phyloP scores from a whole-genome alignment of 192 early-diverging fungal species.

The Mortierella claussenii region DNA sequence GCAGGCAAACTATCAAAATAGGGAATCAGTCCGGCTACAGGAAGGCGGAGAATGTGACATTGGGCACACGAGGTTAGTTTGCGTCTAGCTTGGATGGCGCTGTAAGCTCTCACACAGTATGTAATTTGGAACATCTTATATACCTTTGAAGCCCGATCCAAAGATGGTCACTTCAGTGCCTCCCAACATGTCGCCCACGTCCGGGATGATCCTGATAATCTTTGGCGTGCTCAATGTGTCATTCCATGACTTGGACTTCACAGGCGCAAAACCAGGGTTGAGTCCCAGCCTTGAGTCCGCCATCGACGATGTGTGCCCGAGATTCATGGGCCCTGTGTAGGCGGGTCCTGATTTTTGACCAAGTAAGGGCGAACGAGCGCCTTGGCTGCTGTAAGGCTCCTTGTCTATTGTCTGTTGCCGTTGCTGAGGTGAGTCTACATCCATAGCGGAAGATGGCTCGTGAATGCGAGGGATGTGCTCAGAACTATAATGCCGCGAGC shows the following conservation, averaged over 20 bases:
- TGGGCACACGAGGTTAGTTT: no score
- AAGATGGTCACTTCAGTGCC: slow-evolving; percentile 50
- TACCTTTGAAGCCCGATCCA: slow-evolving; percentile 49
- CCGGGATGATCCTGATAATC: slow-evolving; percentile 43
- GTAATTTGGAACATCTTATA: no score
- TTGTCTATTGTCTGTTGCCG: slow-evolving; percentile 14
- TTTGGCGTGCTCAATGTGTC: slow-evolving; percentile 27
- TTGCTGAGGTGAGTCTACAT: slow-evolving; percentile 7
- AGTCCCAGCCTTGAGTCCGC: slow-evolving; percentile 11
- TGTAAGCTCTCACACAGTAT: no score
- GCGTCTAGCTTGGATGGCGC: no score
- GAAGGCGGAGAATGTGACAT: neutral
- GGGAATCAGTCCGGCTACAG: slow-evolving; percentile 27
- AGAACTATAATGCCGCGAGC: slow-evolving; percentile 8
- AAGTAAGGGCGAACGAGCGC: slow-evolving; percentile 9
- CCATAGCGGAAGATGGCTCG: slow-evolving; percentile 17
- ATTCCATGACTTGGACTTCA: slow-evolving; percentile 44
- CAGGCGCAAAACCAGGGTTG: slow-evolving; percentile 13
- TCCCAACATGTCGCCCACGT: slow-evolving; percentile 47
- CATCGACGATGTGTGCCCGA: slow-evolving; percentile 3
- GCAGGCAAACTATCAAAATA: slow-evolving; percentile 45
- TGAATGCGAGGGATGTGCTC: slow-evolving; percentile 39
- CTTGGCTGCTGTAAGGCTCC: slow-evolving; percentile 10
- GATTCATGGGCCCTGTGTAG: neutral
- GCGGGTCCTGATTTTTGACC: slow-evolving; percentile 5